A percentile compares a stretch with the other conserved stretches of the same genome.
phyloP scores from a whole-genome alignment of 1,284 basidiomycete species.

The Ceratobasidium papillatum region DNA sequence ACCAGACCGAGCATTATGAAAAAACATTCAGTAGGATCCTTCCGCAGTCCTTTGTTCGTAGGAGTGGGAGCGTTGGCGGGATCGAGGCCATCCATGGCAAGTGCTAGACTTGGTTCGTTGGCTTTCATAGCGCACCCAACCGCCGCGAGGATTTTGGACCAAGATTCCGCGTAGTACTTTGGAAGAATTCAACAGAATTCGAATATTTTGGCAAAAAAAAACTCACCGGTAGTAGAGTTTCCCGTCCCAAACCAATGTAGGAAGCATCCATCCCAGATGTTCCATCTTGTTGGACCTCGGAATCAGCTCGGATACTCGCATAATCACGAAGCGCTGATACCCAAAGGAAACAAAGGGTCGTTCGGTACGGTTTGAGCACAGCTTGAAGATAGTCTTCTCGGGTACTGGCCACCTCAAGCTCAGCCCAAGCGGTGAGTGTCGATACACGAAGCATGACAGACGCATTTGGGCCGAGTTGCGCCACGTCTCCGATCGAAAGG shows the following conservation, averaged over 20 bases:
- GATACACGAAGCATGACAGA: slow-evolving; percentile 95
- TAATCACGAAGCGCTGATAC: slow-evolving; percentile 90
- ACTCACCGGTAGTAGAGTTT: slow-evolving; percentile 87
- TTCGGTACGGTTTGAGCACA: slow-evolving; percentile 85
- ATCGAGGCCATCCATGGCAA: slow-evolving; percentile 83
- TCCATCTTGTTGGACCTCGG: slow-evolving; percentile 79
- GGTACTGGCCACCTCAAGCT: slow-evolving; percentile 82
- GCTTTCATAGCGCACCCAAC: slow-evolving; percentile 81
- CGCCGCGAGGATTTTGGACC: slow-evolving; percentile 87
- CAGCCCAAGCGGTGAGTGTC: slow-evolving; percentile 94
- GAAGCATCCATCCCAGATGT: slow-evolving; percentile 80
- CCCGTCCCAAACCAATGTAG: slow-evolving; percentile 87
- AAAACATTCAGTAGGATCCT: slow-evolving; percentile 85
- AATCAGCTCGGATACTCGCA: slow-evolving; percentile 87
- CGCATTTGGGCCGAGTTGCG: slow-evolving; percentile 90
- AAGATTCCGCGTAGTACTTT: slow-evolving; percentile 89
- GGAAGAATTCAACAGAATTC: neutral
- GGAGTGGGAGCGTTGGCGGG: slow-evolving; percentile 47
- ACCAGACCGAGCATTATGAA: slow-evolving; percentile 92
- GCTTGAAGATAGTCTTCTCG: slow-evolving; percentile 80
- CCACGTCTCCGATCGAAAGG: slow-evolving; percentile 86
- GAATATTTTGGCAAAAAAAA: slow-evolving; percentile 22
- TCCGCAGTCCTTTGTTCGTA: slow-evolving; percentile 54
- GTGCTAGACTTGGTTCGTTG: slow-evolving; percentile 72
- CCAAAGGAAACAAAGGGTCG: slow-evolving; percentile 85